phyloP scores from a whole-genome alignment of 192 early-diverging fungal genomes.

The Coemansia sp. region DNA sequence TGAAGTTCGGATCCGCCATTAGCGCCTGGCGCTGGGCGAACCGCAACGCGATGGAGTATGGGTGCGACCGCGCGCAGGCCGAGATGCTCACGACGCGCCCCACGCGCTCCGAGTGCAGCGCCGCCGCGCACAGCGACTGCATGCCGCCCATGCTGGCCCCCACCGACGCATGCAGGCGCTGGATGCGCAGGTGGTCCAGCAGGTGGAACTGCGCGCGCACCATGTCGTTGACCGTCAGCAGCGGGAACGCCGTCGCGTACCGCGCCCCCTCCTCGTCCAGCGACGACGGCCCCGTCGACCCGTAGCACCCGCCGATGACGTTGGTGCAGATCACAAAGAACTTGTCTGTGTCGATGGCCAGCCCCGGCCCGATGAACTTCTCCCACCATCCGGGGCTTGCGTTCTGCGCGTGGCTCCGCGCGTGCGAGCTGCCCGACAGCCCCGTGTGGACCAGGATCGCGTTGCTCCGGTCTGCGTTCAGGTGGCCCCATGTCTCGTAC shows the following conservation, averaged over 20 bases:
- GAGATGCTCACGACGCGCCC: slow-evolving; percentile 81
- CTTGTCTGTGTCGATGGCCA: slow-evolving; percentile 87
- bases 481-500: slow-evolving; percentile 95
- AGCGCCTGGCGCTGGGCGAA: slow-evolving; percentile 86
- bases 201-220: slow-evolving; percentile 91
- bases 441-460: slow-evolving; percentile 95
- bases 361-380: slow-evolving; percentile 91
- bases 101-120: slow-evolving; percentile 81
- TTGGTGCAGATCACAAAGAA: slow-evolving; percentile 97
- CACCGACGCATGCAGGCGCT: slow-evolving; percentile 83
- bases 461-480: slow-evolving; percentile 80
- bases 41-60: slow-evolving; percentile 92
- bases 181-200: slow-evolving; percentile 76
- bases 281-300: slow-evolving; percentile 87
- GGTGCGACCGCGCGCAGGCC: slow-evolving; percentile 91
- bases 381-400: slow-evolving; percentile 93
- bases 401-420: slow-evolving; percentile 83
- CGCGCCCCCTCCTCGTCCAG: slow-evolving; percentile 73
- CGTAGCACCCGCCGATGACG: slow-evolving; percentile 95
- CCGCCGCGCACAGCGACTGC: slow-evolving; percentile 86
- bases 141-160: slow-evolving; percentile 97
- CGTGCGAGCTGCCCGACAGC: slow-evolving; percentile 87
- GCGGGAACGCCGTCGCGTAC: slow-evolving; percentile 89
- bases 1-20: slow-evolving; percentile 96
- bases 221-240: slow-evolving; percentile 94